Conservation (phyloP, 1,284 basidiomycete species). For the Apiotrichum akiyoshidainum region DNA sequence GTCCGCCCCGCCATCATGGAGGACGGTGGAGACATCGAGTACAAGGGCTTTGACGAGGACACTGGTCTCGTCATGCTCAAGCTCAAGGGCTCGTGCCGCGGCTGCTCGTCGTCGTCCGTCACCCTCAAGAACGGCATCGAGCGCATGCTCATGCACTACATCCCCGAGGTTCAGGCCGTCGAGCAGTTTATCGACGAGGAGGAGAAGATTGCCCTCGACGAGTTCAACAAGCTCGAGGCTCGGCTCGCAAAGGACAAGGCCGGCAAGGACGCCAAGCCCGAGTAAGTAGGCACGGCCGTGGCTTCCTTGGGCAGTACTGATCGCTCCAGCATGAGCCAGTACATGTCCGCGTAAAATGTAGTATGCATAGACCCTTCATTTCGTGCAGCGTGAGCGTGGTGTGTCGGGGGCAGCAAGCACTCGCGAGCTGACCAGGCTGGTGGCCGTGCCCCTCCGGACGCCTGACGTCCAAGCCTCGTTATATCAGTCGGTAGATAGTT, state of each 20-base stretch:
- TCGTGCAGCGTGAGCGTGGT: background rate
- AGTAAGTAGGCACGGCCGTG: background rate
- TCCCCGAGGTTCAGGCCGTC: conserved; percentile 95
- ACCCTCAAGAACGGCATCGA: conserved; percentile 95
- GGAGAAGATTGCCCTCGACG: conserved; percentile 79
- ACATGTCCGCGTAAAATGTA: conserved; percentile 31
- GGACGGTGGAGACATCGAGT: conserved; percentile 57
- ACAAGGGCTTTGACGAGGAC: conserved; percentile 56
- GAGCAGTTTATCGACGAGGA: conserved; percentile 92
- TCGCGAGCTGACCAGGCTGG: background rate
- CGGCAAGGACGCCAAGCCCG: conserved; percentile 27
- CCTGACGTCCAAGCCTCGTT: background rate
- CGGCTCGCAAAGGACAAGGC: conserved; percentile 59
- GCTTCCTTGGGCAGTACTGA: too few species aligned
- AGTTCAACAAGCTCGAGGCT: conserved; percentile 88
- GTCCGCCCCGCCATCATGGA: conserved; percentile 92
- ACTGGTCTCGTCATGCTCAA: conserved; percentile 65
- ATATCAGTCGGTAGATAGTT: conserved; percentile 3
- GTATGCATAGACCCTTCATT: conserved; percentile 7
- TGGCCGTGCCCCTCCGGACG: background rate
- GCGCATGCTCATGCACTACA: conserved; percentile 98
- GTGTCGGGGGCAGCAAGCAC: too few species aligned
- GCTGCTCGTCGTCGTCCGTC: conserved; percentile 87
- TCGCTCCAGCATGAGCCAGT: conserved; percentile 42
- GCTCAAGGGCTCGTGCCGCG: conserved; percentile 93